A percentile compares a stretch with the other conserved stretches of the same genome.
These are phyloP conservation scores for Pseudocercospora fuligena DNA, from an alignment of 2,329 filamentous ascomycete genomes.

Conservation along the genomic window DNA sequence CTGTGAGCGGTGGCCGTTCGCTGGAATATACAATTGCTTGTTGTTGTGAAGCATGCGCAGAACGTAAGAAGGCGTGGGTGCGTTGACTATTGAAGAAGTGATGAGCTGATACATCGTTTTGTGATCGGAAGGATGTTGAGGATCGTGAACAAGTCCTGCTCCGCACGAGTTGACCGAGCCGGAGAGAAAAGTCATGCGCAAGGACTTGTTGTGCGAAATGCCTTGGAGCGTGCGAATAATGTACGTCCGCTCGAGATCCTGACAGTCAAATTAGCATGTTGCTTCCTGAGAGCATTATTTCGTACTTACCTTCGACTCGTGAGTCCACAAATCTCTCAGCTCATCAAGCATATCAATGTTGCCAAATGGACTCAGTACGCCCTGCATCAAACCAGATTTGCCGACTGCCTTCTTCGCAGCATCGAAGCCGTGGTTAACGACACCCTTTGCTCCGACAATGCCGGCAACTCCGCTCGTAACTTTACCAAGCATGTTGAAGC, in stretches of 20 bases:
- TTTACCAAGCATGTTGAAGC: slow-evolving; percentile 94
- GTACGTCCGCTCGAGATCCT: slow-evolving; percentile 94
- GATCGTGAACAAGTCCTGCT: slow-evolving; percentile 92
- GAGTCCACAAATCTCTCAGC: slow-evolving; percentile 95
- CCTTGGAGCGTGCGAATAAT: slow-evolving; percentile 93
- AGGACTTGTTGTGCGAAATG: slow-evolving; percentile 90
- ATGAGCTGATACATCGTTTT: slow-evolving; percentile 99
- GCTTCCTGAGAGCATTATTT: slow-evolving; percentile 13
- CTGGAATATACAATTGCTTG: slow-evolving; percentile 86
- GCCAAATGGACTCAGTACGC: slow-evolving; percentile 92
- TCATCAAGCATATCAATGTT: slow-evolving; percentile 95
- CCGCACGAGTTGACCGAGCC: slow-evolving; percentile 90
- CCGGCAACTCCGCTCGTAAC: slow-evolving; percentile 94
- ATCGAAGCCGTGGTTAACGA: slow-evolving; percentile 90
- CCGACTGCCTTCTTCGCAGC: slow-evolving; percentile 96
- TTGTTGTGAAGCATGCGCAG: slow-evolving; percentile 95
- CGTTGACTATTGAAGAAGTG: slow-evolving; percentile 87
- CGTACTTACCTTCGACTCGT: slow-evolving; percentile 79
- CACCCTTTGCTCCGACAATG: slow-evolving; percentile 91
- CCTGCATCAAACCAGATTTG: slow-evolving; percentile 93
- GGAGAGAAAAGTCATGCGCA: slow-evolving; percentile 96
- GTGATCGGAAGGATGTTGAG: slow-evolving; percentile 86
- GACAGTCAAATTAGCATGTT: slow-evolving; percentile 16
- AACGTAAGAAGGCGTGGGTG: slow-evolving; percentile 81
- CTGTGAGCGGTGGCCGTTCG: slow-evolving; percentile 75